phyloP scores from a whole-genome alignment of 1,284 basidiomycete species.

The Heterobasidion occidentale region DNA sequence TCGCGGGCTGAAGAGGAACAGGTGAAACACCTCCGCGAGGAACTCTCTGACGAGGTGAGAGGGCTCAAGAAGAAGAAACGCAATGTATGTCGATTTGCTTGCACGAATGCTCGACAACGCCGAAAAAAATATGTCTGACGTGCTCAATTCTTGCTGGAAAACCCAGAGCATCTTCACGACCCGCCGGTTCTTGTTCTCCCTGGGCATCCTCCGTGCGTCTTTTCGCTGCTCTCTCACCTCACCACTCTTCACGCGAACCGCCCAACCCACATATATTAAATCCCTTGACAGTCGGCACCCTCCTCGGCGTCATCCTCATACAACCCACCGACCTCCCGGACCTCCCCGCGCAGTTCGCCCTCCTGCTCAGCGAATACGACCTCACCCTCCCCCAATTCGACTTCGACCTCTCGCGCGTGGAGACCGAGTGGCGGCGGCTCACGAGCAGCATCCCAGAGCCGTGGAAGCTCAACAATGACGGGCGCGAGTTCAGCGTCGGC shows the following conservation, averaged over 20 bases:
- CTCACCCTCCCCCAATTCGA: conserved; percentile 46
- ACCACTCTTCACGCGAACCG: too few relatives aligned
- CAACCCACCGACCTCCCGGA: conserved; percentile 52
- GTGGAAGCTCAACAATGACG: conserved; percentile 78
- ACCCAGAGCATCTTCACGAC: conserved; percentile 23
- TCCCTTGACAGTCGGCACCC: conserved; percentile 44
- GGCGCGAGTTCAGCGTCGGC: conserved; percentile 81
- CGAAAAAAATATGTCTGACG: neutral
- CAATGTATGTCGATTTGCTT: neutral
- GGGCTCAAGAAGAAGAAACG: neutral
- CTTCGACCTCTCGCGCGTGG: conserved; percentile 56
- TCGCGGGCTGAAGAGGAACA: neutral
- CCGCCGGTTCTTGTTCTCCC: conserved; percentile 35
- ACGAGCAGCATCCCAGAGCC: conserved; percentile 60
- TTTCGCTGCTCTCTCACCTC: conserved; percentile 6
- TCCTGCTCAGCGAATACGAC: conserved; percentile 35
- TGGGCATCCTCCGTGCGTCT: conserved; percentile 37
- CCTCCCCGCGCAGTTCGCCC: conserved; percentile 28
- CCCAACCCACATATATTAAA: conserved; percentile 18
- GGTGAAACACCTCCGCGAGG: conserved; percentile 4
- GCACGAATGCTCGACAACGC: neutral
- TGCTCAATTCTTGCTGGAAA: neutral
- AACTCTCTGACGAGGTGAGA: conserved; percentile 6
- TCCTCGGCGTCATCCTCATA: conserved; percentile 52
- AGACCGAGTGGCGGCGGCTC: conserved; percentile 62